Evolutionary conservation across 1,284 basidiomycete genomes (phyloP).

Genomic region (Marasmius tenuissimus): DNA sequence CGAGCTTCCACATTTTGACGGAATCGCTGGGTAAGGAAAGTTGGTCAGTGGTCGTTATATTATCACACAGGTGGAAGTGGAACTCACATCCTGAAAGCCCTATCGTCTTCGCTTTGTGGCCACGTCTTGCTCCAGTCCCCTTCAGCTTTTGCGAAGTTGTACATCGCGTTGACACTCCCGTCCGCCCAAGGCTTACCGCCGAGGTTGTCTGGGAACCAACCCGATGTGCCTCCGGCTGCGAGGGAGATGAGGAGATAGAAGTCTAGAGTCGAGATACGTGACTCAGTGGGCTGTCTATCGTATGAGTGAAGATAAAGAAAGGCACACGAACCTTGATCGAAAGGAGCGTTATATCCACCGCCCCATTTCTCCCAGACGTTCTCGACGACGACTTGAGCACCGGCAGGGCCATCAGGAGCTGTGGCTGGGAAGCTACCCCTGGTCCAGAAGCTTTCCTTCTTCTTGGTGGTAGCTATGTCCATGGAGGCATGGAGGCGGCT

Average conservation of each 20-base stretch:
- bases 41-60: constrained; percentile 4
- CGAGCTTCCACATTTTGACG: constrained; percentile 62
- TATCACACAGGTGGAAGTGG: constrained; percentile 6
- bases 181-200: constrained; percentile 82
- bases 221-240: constrained; percentile 77
- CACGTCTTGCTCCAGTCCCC: constrained; percentile 71
- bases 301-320: constrained; percentile 17
- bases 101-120: constrained; percentile 56
- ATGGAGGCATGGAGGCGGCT: constrained; percentile 43
- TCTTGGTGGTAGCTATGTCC: constrained; percentile 36
- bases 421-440: constrained; percentile 60
- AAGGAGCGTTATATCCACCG: constrained; percentile 64
- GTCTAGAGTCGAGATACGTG: constrained; percentile 32
- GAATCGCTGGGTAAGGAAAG: constrained; percentile 38
- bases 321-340: constrained; percentile 64
- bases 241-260: constrained; percentile 81
- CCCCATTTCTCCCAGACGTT: constrained; percentile 52
- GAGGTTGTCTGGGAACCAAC: constrained; percentile 77
- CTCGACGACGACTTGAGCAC: constrained; percentile 49
- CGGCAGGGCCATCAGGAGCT: constrained; percentile 58
- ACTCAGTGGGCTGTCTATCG: constrained; percentile 1
- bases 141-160: constrained; percentile 66
- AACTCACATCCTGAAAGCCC: constrained; percentile 73
- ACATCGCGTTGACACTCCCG: constrained; percentile 59
- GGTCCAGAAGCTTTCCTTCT: constrained; percentile 49